Evolutionary conservation across 2,329 filamentous ascomycete genomes (phyloP).

Genomic region (Dactylellina sp.): DNA sequence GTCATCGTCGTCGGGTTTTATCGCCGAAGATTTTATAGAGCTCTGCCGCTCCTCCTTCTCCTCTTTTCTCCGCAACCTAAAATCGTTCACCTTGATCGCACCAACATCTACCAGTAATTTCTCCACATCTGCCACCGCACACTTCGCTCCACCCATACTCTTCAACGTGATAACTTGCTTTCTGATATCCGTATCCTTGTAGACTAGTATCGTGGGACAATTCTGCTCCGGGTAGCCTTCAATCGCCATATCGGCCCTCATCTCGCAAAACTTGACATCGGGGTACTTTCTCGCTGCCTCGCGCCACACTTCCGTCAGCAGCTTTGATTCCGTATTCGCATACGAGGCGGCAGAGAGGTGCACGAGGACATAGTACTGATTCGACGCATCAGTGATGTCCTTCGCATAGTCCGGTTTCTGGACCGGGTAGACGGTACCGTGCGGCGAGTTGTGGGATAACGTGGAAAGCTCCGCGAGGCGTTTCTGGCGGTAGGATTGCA

Average conservation of each 20-base stretch:
- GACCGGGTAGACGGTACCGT: conserved; percentile 91
- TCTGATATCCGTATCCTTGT: conserved; percentile 90
- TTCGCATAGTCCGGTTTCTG: conserved; percentile 93
- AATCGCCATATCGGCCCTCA: conserved; percentile 89
- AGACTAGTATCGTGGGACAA: conserved; percentile 91
- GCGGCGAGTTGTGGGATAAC: conserved; percentile 79
- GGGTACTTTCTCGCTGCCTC: conserved; percentile 86
- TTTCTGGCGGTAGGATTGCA: conserved; percentile 86
- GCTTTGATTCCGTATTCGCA: conserved; percentile 85
- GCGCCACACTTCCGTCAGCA: conserved; percentile 86
- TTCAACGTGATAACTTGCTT: conserved; percentile 90
- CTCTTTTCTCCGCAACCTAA: conserved; percentile 75
- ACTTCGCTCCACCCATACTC: conserved; percentile 79
- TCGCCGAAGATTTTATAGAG: conserved; percentile 61
- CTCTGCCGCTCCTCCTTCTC: conserved; percentile 72
- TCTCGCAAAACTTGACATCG: conserved; percentile 98
- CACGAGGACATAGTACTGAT: conserved; percentile 64
- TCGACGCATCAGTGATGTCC: conserved; percentile 91
- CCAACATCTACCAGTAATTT: conserved; percentile 83
- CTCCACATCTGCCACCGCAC: conserved; percentile 78
- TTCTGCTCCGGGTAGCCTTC: conserved; percentile 96
- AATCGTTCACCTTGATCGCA: conserved; percentile 80
- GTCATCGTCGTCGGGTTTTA: conserved; percentile 64
- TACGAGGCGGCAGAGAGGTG: conserved; percentile 76
- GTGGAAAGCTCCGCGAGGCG: conserved; percentile 83